Percentiles rank a stretch among this genome's conserved stretches.
Conservation (phyloP, 768 basidiomycete genomes). For the Rhizopogon vinicolor region DNA sequence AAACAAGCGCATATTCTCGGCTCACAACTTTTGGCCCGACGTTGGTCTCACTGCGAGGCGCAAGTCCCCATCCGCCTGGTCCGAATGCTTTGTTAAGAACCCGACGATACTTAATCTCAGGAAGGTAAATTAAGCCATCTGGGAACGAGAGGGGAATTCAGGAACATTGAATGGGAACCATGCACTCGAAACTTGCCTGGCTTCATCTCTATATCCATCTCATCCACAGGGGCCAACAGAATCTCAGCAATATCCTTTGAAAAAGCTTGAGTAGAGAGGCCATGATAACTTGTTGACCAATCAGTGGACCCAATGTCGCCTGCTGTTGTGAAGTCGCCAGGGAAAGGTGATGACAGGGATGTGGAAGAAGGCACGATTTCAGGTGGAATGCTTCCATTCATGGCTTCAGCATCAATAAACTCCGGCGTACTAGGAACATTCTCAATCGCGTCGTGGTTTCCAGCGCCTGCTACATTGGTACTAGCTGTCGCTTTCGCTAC, state of each 20-base stretch:
- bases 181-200: constrained; percentile 56
- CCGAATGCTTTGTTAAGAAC: constrained; percentile 92
- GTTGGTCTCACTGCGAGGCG: constrained; percentile 88
- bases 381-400: constrained; percentile 10
- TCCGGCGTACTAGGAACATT: constrained; percentile 16
- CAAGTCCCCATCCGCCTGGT: constrained; percentile 95
- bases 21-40: constrained; percentile 86
- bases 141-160: neutral
- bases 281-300: constrained; percentile 88
- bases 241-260: constrained; percentile 66
- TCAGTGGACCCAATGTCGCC: constrained; percentile 41
- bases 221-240: constrained; percentile 70
- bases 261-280: constrained; percentile 76
- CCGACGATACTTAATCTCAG: constrained; percentile 95
- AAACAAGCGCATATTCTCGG: constrained; percentile 92
- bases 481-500: constrained; percentile 27
- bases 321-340: constrained; percentile 22
- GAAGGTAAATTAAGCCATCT: constrained; percentile 94
- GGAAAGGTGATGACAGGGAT: constrained; percentile 14
- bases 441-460: constrained; percentile 16
- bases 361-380: constrained; percentile 12
- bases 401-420: constrained; percentile 12
- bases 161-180: neutral
- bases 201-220: constrained; percentile 86
- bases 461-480: constrained; percentile 20